phyloP scores from a whole-genome alignment of 2,329 filamentous ascomycete genomes.

The Amphichorda felina region DNA sequence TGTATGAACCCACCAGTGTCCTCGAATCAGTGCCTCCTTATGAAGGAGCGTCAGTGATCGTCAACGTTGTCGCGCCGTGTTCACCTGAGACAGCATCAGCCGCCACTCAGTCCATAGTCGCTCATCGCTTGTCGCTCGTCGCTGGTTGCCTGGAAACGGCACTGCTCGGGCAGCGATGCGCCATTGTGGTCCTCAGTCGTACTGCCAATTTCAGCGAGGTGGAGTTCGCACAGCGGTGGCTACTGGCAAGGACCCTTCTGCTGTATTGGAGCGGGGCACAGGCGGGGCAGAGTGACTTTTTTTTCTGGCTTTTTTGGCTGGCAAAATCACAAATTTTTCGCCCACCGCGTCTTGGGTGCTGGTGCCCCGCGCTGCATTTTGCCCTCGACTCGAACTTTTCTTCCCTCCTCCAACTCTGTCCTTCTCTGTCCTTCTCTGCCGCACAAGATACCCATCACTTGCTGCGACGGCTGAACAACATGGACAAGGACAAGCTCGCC shows the following conservation, averaged over 20 bases:
- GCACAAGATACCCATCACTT: neutral
- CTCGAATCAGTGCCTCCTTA: too few species aligned
- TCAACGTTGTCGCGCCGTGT: too few species aligned
- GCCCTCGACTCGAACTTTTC: constrained; percentile 1
- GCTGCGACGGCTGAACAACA: constrained; percentile 10
- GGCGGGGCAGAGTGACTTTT: neutral
- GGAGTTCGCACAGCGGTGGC: neutral
- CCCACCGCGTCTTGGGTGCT: constrained; percentile 1
- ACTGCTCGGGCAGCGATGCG: too few species aligned
- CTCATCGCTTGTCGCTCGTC: too few species aligned
- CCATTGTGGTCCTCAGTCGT: too few species aligned
- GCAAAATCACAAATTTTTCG: constrained; percentile 2
- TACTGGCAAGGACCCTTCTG: neutral
- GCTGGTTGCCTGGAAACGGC: too few species aligned
- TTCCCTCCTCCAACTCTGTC: neutral
- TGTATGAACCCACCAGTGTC: too few species aligned
- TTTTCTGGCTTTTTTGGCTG: neutral
- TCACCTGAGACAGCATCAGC: too few species aligned
- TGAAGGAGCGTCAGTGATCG: too few species aligned
- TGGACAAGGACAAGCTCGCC: constrained; percentile 61
- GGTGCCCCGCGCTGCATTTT: constrained; percentile 4
- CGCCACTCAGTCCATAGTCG: too few species aligned
- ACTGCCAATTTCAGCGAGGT: too few species aligned
- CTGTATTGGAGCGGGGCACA: neutral
- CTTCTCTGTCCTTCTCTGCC: constrained; percentile 2